Conservation (phyloP, 441 rosid genomes). For the Biscutella laevigata region DNA sequence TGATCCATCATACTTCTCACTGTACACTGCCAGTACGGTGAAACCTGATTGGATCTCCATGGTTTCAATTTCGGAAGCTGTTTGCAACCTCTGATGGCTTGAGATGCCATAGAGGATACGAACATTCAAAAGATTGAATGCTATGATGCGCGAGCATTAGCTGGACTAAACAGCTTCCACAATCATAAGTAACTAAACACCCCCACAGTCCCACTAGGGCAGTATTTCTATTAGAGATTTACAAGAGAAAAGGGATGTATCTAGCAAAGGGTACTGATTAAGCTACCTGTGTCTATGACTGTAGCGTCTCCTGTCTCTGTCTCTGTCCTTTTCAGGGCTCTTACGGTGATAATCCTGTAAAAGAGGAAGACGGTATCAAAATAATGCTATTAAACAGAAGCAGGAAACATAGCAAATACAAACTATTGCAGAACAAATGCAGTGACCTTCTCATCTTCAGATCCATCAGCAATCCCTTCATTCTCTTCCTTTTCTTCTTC, state of each 20-base stretch:
- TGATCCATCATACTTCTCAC: slow-evolving; percentile 98
- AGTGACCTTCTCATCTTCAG: slow-evolving; percentile 58
- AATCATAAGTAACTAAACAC: neutral
- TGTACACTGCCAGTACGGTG: slow-evolving; percentile 98
- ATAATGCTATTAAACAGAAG: neutral
- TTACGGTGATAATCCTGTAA: slow-evolving; percentile 64
- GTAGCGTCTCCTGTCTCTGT: slow-evolving; percentile 50
- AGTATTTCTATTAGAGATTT: neutral
- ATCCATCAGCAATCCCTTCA: slow-evolving; percentile 47
- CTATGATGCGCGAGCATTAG: slow-evolving; percentile 16
- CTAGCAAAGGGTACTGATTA: neutral
- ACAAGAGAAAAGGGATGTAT: neutral
- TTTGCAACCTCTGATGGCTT: slow-evolving; percentile 40
- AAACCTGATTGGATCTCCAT: slow-evolving; percentile 80
- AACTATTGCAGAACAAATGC: neutral
- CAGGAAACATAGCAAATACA: neutral
- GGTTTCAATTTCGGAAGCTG: slow-evolving; percentile 66
- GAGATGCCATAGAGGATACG: slow-evolving; percentile 41
- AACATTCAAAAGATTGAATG: slow-evolving; percentile 9
- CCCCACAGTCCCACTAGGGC: neutral
- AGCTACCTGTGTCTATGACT: slow-evolving; percentile 63
- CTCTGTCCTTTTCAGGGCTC: slow-evolving; percentile 77
- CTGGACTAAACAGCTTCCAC: slow-evolving; percentile 47
- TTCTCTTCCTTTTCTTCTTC: slow-evolving; percentile 90
- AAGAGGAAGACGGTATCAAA: slow-evolving; percentile 10